Evolutionary conservation across 495 filamentous ascomycete species (phyloP), one percentile per base, ranked within the genome.

Genomic region (Xylaria flabelliformis): DNA sequence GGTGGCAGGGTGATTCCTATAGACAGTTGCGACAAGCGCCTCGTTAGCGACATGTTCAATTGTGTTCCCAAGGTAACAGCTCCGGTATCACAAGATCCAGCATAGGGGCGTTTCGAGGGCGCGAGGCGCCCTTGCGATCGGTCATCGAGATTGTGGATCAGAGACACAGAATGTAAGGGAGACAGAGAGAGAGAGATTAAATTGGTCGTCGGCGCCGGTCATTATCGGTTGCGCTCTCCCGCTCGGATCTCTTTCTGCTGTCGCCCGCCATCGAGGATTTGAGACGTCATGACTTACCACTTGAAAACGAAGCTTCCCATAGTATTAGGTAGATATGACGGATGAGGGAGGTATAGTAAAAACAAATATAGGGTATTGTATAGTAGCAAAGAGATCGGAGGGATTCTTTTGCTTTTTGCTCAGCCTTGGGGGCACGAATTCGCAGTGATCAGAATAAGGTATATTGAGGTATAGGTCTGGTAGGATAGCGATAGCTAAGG

Each of bases 1-100:
- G 72, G 87, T 86, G 72, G 92, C 94, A 73, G 85, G 77, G 78
- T 94, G 89, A 73, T 90, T 88, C 93, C 93, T 95, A 76, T 69
- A 59, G 34, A 46, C 26, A 71, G 53, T 55, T 67, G 64, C 44
- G 41, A 65, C 63, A 46, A 66, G 59, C 63, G 53, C 48, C 39
- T n/a, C 29, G 62, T 72, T 61, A 72, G 70, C 63, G 19, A 59
- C 2, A 13, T 44, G 63, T 26, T 65, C 63, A 61, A 71, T 59
- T 53, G 48, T 56, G 44, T 70, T 17, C 75, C 73, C 69, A 69
- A 72, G 77, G 66, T 34, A 72, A 63, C 44, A 34, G 67, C 26
- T 56, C 53, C n/a, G 64, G 44, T 69, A 51, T 59, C 39, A 74
- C 71, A 46, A 39, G 66, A 48, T 46, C 64, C 24, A 34, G 15